phyloP scores from a whole-genome alignment of 139 green algal genomes.

The Coelastrella sp. region DNA sequence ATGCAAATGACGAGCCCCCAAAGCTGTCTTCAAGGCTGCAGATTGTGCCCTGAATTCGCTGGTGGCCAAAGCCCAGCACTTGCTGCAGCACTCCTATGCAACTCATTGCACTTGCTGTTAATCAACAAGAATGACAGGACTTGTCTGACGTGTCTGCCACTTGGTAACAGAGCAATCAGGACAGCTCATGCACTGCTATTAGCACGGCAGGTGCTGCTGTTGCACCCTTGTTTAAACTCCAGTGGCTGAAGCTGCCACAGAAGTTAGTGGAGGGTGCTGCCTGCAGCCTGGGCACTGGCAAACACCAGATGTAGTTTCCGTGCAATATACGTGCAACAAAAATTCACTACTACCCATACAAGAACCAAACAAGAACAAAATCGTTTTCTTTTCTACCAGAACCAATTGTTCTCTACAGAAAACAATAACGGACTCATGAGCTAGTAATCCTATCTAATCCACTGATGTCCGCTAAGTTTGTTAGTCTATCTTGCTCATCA shows the following conservation, averaged over 20 bases:
- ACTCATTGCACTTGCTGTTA: background rate
- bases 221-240: slow-evolving; percentile 45
- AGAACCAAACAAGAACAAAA: no score
- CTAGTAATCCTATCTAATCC: no score
- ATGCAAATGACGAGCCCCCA: no score
- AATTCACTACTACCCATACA: no score
- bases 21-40: no score
- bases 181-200: slow-evolving; percentile 36
- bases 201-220: slow-evolving; percentile 23
- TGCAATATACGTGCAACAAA: no score
- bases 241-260: background rate
- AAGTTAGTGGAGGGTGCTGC: background rate
- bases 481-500: background rate
- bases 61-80: no score
- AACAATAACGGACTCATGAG: background rate
- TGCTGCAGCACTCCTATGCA: background rate
- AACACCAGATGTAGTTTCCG: no score
- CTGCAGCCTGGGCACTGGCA: no score
- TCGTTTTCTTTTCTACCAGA: no score
- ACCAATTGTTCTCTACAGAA: background rate
- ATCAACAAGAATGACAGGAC: background rate
- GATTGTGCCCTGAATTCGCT: no score
- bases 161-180: slow-evolving; percentile 40
- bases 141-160: slow-evolving; percentile 18
- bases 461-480: no score